Evolutionary conservation across 2,329 filamentous ascomycete species (phyloP).

Genomic region (Teratosphaeria zuluensis): DNA sequence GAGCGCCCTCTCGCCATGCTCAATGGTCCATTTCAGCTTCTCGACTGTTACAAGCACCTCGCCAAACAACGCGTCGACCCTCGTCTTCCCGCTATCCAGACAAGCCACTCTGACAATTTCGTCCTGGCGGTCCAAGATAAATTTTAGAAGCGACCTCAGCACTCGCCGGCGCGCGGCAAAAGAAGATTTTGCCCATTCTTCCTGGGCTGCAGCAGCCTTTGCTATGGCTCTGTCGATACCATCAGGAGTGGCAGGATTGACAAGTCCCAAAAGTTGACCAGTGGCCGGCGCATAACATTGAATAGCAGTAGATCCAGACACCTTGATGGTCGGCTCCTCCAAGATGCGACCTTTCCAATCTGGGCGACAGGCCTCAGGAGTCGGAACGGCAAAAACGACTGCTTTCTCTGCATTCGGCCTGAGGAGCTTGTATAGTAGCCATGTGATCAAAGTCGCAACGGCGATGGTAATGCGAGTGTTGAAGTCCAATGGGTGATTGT

Average conservation of each 20-base stretch:
- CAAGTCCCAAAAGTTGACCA: slow-evolving; percentile 67
- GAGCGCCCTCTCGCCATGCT: slow-evolving; percentile 78
- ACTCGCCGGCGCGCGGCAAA: slow-evolving; percentile 71
- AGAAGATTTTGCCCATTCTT: slow-evolving; percentile 64
- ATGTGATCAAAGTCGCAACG: neutral
- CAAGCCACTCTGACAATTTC: slow-evolving; percentile 77
- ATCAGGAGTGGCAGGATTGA: slow-evolving; percentile 66
- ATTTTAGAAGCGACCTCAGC: slow-evolving; percentile 68
- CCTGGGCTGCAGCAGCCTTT: slow-evolving; percentile 64
- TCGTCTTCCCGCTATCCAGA: slow-evolving; percentile 90
- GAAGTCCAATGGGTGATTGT: neutral
- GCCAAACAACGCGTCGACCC: slow-evolving; percentile 85
- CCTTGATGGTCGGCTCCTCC: slow-evolving; percentile 52
- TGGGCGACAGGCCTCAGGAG: slow-evolving; percentile 50
- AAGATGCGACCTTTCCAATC: slow-evolving; percentile 48
- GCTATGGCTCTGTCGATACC: slow-evolving; percentile 72
- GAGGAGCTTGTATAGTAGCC: slow-evolving; percentile 3
- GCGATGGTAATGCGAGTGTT: neutral
- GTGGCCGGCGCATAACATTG: slow-evolving; percentile 88
- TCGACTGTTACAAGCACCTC: slow-evolving; percentile 91
- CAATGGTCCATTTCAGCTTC: slow-evolving; percentile 89
- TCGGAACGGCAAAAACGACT: slow-evolving; percentile 28
- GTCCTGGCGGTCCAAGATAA: slow-evolving; percentile 81
- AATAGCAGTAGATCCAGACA: slow-evolving; percentile 56
- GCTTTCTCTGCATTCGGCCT: slow-evolving; percentile 7